Evolutionary conservation across 345 rosid species (phyloP), one percentile per base, ranked within the genome.

Genomic region (Litchi chinensis): DNA sequence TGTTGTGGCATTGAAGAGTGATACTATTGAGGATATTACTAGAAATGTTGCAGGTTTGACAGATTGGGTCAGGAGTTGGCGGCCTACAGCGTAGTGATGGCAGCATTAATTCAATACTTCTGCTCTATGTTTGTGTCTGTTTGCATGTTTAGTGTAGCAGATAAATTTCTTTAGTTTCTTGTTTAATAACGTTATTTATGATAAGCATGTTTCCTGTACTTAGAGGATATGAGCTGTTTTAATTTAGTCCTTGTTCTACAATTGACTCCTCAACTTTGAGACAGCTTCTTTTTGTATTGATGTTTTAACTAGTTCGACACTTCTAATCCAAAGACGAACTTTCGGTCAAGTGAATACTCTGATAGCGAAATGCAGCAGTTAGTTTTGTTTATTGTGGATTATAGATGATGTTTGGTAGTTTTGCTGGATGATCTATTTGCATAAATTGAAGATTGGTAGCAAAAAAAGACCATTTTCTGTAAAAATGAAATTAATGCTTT

Each of bases 11-110:
- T 65, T 94, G 69, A 87, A 83, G 80, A 94, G 95, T 41, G 76
- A 96, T 80, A 85, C 90, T 0, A 56, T 91, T 26, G 97, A 93
- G 75, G 97, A 96, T 76, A 85, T 94, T n/a, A 78, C 83, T 26
- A 73, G 81, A 37, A 94, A 94, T 83, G 87, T 92, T 32, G 79
- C 86, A 0, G 80, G 76, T 56, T 82, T 94, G 85, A 80, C 92
- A 4, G 88, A 90, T 5, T 92, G 97, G 97, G 81, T 90, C 62
- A 82, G 83, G 79, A 80, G 68, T 44, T 90, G 98, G 98, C 77
- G 60, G 11, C 89, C 89, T 16, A 5, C 77, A 46, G 43, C 78
- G 21, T 82, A 80, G 75, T 50, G n/a, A 54, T 3, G 10, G 54
- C 21, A 75, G 37, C 9, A 18, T 9, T 26, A 10, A 62, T 28